Evolutionary conservation across 345 rosid species (phyloP), one percentile per base, ranked within the genome.

Genomic region (Gossypium sturtianum): DNA sequence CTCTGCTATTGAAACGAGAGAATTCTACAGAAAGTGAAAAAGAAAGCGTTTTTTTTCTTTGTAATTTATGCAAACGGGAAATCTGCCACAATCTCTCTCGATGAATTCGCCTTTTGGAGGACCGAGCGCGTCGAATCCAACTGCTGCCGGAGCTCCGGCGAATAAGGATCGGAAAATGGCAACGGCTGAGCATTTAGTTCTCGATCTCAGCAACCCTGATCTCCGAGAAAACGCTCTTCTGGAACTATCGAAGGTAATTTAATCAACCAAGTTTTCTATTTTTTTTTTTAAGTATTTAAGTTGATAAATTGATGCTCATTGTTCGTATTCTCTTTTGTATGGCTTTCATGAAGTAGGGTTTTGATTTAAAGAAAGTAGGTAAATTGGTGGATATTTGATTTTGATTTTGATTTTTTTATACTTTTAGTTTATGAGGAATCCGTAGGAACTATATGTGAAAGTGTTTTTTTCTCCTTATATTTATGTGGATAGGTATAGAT

Each of bases 171-270:
- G 96, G 72, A 95, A 91, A 64, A 83, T 91, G 98, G 94, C 91
- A 17, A 86, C 97, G 7, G 99, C 97, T 0, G 97, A 95, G 78
- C 91, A 95, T 47, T 80, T 95, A 83, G 98, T 93, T 2, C 94
- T 93, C 78, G 97, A 95, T 74, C 94, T 93, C 48, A 87, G 96
- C 83, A 91, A 90, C 76, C 98, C 97, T 2, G 98, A 93, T 81
- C 97, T 91, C 82, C 89, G 98, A 54, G 98, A 93, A 67, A 91
- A 91, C 75, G 87, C 87, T 43, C 87, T 84, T 45, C 83, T 84
- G 23, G 87, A 84, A 64, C 85, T 84, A 34, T 84, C 87, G 7
- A 84, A 84, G 85, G 87, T 80, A 48, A 54, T 65, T 53, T 75
- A 15, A 52, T 66, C 54, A 27, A 23, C 19, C 6, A 49, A 69